Conservation (phyloP, 2,329 filamentous ascomycete genomes). For the Aspergillus fumigatiaffinis region DNA sequence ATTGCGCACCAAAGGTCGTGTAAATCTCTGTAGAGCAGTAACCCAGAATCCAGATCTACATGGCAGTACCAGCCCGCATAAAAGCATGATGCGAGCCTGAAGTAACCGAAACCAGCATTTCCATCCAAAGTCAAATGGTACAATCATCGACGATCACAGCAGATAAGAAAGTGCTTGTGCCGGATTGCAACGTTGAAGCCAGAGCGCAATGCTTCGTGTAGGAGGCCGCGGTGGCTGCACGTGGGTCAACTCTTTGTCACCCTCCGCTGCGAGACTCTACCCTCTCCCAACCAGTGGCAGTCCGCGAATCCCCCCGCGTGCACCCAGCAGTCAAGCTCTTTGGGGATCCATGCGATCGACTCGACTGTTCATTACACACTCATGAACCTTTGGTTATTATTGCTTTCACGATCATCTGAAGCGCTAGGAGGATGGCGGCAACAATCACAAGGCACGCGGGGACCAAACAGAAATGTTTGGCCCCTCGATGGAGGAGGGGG, state of each 20-base stretch:
- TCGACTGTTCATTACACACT: neutral
- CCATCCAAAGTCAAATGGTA: neutral
- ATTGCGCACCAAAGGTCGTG: neutral
- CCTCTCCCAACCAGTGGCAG: conserved; percentile 3
- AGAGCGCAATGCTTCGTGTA: neutral
- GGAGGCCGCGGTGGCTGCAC: conserved; percentile 6
- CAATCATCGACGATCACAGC: neutral
- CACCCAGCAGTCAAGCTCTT: conserved; percentile 4
- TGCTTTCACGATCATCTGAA: neutral
- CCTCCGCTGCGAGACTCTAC: neutral
- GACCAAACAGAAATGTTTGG: neutral
- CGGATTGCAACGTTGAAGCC: neutral
- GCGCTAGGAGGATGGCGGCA: neutral
- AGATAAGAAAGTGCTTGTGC: neutral
- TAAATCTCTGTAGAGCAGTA: neutral
- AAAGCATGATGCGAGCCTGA: neutral
- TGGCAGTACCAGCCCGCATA: neutral
- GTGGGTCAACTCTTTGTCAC: conserved; percentile 2
- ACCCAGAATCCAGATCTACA: no score
- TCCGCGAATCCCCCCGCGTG: conserved; percentile 6
- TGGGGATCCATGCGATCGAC: neutral
- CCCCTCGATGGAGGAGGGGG: neutral
- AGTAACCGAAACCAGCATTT: neutral
- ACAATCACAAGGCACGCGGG: neutral
- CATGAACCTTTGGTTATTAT: neutral